Conservation (phyloP, 2,329 filamentous ascomycete species). For the Aureobasidium musti region DNA sequence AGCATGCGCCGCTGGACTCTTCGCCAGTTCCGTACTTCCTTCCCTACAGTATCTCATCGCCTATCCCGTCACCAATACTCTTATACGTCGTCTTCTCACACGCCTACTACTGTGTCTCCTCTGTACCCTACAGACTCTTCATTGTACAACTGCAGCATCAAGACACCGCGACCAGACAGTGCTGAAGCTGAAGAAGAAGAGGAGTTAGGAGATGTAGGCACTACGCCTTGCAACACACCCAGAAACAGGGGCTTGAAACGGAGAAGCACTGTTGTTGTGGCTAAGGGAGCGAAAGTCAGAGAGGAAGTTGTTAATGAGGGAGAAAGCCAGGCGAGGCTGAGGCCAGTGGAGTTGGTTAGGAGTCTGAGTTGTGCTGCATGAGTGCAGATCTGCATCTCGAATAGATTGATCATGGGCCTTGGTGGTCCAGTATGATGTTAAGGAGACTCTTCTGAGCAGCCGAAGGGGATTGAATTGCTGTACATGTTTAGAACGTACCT, state of each 20-base stretch:
- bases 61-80: neutral
- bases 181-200: neutral
- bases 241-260: neutral
- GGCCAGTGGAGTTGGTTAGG: conserved; percentile 9
- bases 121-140: conserved; percentile 11
- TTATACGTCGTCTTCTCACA: neutral
- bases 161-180: neutral
- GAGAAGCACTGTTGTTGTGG: conserved; percentile 13
- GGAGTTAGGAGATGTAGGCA: neutral
- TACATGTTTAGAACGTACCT: neutral
- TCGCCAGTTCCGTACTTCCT: neutral
- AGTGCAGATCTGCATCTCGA: neutral
- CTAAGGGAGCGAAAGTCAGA: neutral
- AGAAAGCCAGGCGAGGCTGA: neutral
- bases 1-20: neutral
- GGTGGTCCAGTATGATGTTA: neutral
- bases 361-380: conserved; percentile 27
- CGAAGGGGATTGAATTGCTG: neutral
- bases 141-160: neutral
- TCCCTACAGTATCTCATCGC: neutral
- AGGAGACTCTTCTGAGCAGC: neutral
- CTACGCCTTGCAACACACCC: conserved; percentile 21
- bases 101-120: conserved; percentile 1
- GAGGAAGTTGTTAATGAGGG: neutral
- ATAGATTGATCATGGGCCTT: neutral